Evolutionary conservation across 2,329 filamentous ascomycete genomes (phyloP).

Genomic region (Neofusicoccum ribis): DNA sequence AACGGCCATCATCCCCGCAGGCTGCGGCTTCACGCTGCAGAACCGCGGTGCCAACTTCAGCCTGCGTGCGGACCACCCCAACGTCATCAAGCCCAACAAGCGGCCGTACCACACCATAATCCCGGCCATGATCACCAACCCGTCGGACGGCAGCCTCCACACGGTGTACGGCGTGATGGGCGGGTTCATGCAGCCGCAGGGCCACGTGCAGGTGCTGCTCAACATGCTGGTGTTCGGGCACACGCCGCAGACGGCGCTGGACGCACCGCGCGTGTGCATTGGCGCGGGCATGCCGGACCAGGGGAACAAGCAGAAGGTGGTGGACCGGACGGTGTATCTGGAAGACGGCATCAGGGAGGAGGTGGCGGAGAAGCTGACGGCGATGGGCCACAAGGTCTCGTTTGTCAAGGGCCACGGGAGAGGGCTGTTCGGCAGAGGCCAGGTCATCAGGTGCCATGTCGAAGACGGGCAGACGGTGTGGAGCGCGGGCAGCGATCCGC

Average conservation of each 20-base stretch:
- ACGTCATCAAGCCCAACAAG: slow-evolving; percentile 77
- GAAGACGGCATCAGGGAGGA: slow-evolving; percentile 78
- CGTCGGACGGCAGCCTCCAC: slow-evolving; percentile 71
- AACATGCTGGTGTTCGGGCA: slow-evolving; percentile 83
- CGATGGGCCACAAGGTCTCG: slow-evolving; percentile 71
- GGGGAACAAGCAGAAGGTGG: slow-evolving; percentile 49
- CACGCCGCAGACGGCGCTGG: slow-evolving; percentile 83
- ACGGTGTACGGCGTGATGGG: slow-evolving; percentile 96
- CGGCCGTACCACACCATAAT: slow-evolving; percentile 98
- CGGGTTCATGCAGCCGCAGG: slow-evolving; percentile 97
- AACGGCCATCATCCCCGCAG: slow-evolving; percentile 77
- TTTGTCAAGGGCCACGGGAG: slow-evolving; percentile 67
- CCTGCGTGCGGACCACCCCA: slow-evolving; percentile 67
- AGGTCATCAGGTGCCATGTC: slow-evolving; percentile 76
- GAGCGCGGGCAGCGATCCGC: slow-evolving; percentile 84
- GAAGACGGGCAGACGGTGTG: slow-evolving; percentile 77
- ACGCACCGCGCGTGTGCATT: slow-evolving; percentile 89
- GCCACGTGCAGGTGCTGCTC: slow-evolving; percentile 87
- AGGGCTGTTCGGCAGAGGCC: slow-evolving; percentile 77
- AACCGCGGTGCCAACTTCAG: slow-evolving; percentile 89
- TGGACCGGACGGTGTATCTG: slow-evolving; percentile 68
- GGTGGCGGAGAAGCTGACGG: slow-evolving; percentile 65
- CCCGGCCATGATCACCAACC: slow-evolving; percentile 82
- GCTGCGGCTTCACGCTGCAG: slow-evolving; percentile 90
- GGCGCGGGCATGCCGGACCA: slow-evolving; percentile 65